Evolutionary conservation across 164 flowering plant genomes (phyloP), one percentile per base, ranked within the genome.

Genomic region (Vitis rupestris): DNA sequence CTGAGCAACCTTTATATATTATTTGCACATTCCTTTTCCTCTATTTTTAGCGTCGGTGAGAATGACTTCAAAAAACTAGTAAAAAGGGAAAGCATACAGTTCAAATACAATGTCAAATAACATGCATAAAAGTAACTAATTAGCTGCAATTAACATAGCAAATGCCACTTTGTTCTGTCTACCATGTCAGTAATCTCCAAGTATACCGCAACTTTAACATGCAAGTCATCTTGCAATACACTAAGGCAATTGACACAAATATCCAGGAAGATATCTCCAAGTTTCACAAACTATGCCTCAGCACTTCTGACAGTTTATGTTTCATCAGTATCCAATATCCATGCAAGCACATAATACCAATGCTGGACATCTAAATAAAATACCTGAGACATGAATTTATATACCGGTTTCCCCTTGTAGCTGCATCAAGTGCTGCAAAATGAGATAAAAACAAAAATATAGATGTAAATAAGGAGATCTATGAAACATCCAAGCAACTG

Each of bases 331-430:
- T 50, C 10, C 53, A 57, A 57, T 29, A 50, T 16, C 14, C 49
- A 10, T 8, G 27, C 8, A 48, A 31, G 3, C 30, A 50, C 53
- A 53, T 19, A 16, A 15, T 50, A 7, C 9, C 8, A n/a, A 58
- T n/a, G 10, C 30, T 44, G 13, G 37, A 61, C 57, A 52, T 66
- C 68, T 56, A 50, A 64, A 50, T 29, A 37, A 61, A 17, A 9
- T 83, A 95, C 99, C 99, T 91, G 62, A 95, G 87, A 74, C 96
- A 90, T 47, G 97, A 95, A 75, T 93, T 91, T 76, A 93, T 91
- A 71, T 80, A 93, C 7, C 89, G 90, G 61, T 90, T 95, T 59
- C 99, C 99, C 79, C 86, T 95, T n/a, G 92, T 83, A 63, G 99
- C 90, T 57, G 98, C 94, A 76, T 95, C 97, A 75, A 93, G 89